These are phyloP conservation scores for Neonectria ditissima DNA, from an alignment of 2,329 filamentous ascomycete species.

Conservation along the genomic window DNA sequence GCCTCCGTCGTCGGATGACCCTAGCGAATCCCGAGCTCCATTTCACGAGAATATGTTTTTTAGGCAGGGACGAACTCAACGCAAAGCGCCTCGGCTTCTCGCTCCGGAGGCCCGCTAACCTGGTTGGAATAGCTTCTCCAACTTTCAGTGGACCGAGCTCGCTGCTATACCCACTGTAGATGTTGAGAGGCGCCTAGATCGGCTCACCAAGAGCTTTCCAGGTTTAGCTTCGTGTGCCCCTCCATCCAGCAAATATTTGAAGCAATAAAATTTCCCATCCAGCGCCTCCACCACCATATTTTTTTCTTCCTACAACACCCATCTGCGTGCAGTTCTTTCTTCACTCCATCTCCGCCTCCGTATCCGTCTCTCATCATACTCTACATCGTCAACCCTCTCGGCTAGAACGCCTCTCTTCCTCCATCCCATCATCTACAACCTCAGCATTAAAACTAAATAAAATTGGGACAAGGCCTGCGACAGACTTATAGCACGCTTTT, in stretches of 20 bases:
- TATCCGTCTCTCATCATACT: background rate
- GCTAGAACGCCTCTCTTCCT: slow-evolving; percentile 22
- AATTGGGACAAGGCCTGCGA: slow-evolving; percentile 19
- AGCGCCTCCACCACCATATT: background rate
- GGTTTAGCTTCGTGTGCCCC: slow-evolving; percentile 6
- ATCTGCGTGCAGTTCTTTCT: background rate
- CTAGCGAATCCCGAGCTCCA: background rate
- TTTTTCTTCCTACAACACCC: background rate
- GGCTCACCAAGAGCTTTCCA: slow-evolving; percentile 8
- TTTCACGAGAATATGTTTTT: background rate
- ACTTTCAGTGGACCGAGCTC: background rate
- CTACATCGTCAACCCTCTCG: slow-evolving; percentile 15
- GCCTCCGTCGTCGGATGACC: slow-evolving; percentile 1
- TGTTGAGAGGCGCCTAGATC: background rate
- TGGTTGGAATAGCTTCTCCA: slow-evolving; percentile 8
- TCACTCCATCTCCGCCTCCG: background rate
- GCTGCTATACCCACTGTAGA: background rate
- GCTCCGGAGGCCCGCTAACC: background rate
- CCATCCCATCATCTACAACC: background rate
- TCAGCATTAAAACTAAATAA: background rate
- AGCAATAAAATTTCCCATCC: background rate
- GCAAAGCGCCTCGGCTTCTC: background rate
- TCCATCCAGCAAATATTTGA: slow-evolving; percentile 1
- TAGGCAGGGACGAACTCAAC: background rate
- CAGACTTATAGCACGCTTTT: slow-evolving; percentile 62